Conservation (phyloP, 192 early-diverging fungal species). For the Coemansia sp. region DNA sequence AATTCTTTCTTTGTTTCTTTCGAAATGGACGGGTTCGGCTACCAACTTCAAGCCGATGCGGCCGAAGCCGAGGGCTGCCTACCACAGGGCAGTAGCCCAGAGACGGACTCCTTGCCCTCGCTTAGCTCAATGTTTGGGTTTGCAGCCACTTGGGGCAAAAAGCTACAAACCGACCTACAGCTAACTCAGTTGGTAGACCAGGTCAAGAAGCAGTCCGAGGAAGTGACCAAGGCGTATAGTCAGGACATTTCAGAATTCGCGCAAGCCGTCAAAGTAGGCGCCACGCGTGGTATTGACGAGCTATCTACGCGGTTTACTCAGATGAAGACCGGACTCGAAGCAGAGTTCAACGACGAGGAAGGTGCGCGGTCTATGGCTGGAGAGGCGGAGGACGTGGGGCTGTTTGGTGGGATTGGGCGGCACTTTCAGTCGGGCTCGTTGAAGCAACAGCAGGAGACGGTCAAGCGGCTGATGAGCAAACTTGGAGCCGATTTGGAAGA, state of each 20-base stretch:
- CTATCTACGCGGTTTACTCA: constrained; percentile 35
- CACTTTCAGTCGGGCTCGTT: constrained; percentile 33
- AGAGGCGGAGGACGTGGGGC: not conserved
- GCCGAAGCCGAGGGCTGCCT: constrained; percentile 47
- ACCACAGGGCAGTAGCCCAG: not conserved
- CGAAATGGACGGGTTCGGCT: constrained; percentile 41
- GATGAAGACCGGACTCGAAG: constrained; percentile 30
- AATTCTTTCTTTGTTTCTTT: constrained; percentile 9
- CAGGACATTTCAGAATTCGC: constrained; percentile 54
- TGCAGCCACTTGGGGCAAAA: constrained; percentile 49
- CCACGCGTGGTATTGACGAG: constrained; percentile 40
- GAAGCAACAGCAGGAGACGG: constrained; percentile 28
- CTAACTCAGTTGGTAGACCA: constrained; percentile 41
- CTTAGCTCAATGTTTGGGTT: constrained; percentile 43
- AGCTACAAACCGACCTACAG: constrained; percentile 36
- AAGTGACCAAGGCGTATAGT: constrained; percentile 47
- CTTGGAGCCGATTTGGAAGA: constrained; percentile 48
- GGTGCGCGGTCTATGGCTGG: not conserved
- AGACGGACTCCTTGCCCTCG: constrained; percentile 18
- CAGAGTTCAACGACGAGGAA: constrained; percentile 10
- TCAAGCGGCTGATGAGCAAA: constrained; percentile 34
- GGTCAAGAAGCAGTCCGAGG: constrained; percentile 47
- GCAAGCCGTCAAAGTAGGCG: constrained; percentile 42
- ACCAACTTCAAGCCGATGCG: constrained; percentile 41
- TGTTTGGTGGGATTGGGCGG: constrained; percentile 21